Evolutionary conservation across 257 asterid genomes (phyloP), one percentile per base, ranked within the genome.

Genomic region (Thymus quinquecostatus): DNA sequence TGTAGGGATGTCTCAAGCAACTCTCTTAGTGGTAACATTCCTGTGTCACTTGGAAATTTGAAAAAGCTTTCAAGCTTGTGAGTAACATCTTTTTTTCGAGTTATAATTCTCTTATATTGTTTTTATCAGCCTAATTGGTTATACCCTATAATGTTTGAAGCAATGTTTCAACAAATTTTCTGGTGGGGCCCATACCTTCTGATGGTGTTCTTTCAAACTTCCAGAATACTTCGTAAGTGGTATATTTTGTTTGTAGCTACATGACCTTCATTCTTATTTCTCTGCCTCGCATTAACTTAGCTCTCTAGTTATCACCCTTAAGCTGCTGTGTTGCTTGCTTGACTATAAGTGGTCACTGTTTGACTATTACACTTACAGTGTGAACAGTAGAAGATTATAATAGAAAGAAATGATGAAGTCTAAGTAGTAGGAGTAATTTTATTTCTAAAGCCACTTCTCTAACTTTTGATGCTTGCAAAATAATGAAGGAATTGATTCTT

Each of bases 1-100:
- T 78, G 66, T 88, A 89, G 97, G 85, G 97, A 91, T 82, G 83
- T 91, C 62, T 91, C 97, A 44, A 87, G 97, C 89, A 91, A 91
- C 81, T 85, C 89, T 76, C 91, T 91, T 41, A 86, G 97, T 75
- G 95, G 96, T 80, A 80, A 55, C 69, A 88, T 91, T 83, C 97
- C 97, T 61, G 74, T 81, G 64, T 87, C 97, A 28, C 87, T 91
- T 70, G 97, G 97, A 70, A 89, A 79, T 63, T 81, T 89, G 73
- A 76, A 61, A 85, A 84, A 86, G 80, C 97, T 91, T 58, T 72
- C 69, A 7, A 66, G 66, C 67, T 85, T 91, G 97, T 91, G 82
- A 80, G 97, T 86, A 43, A 48, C 53, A n/a, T 66, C 58, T 14
- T 14, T 64, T 32, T 78, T 54, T 51, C 40, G 8, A 66, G 62